Evolutionary conservation across 345 rosid species (phyloP), one percentile per base, ranked within the genome.

Genomic region (Microthlaspi erraticum): DNA sequence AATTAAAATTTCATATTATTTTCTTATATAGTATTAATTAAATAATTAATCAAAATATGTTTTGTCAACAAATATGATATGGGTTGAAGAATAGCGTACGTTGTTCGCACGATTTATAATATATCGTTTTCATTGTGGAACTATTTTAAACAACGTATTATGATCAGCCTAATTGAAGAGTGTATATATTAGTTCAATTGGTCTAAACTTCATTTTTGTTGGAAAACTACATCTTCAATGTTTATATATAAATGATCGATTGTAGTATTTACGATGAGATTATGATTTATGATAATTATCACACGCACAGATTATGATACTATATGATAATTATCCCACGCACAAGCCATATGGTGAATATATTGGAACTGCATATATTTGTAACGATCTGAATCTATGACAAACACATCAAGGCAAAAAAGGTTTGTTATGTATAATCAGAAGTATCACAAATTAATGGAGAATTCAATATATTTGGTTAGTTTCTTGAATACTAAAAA

Each of bases 401-500:
- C 62, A 42, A 63, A 72, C 18, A 60, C 20, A 51, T 2, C 6
- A 53, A 18, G 60, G 23, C 18, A 34, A 43, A 16, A 38, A 59
- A 9, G 3, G 36, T 2, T 19, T n/a, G 10, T 52, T 16, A 53
- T 17, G 50, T 34, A 73, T 46, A 39, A n/a, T n/a, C 19, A 50
- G 13, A 64, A 56, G 23, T 66, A 29, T 59, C 62, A 66, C 56
- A 59, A 57, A 29, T 23, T 12, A 56, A 17, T 11, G 52, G 14
- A 73, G 14, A 74, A 74, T 44, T 49, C 42, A 50, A 13, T 42
- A 10, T 14, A 11, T 12, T 23, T 23, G 7, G 49, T 16, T 26
- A 26, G 29, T 36, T 64, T 29, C 13, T 18, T 39, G 42, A 20
- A 41, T 41, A 56, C 77, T 82, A 83, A 59, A 88, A 68, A 71